Conservation (phyloP, 176 grass and related monocot species). For the Raddia guianensis region DNA sequence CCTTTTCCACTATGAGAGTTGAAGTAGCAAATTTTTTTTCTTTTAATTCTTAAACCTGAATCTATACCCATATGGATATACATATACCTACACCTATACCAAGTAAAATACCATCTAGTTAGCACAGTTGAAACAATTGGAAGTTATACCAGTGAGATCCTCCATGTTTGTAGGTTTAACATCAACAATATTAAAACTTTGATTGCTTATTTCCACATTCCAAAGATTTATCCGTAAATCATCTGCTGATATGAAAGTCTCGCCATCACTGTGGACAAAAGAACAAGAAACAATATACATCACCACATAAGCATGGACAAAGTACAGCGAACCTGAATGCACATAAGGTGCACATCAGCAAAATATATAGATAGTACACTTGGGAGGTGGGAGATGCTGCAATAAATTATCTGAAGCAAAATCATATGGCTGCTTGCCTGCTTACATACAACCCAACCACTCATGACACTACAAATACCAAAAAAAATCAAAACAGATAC, state of each 20-base stretch:
- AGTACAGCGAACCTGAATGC: constrained; percentile 22
- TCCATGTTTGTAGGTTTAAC: constrained; percentile 95
- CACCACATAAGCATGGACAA: constrained; percentile 45
- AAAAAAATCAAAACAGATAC: not conserved
- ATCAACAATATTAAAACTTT: constrained; percentile 94
- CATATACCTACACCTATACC: not conserved
- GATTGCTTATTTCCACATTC: constrained; percentile 89
- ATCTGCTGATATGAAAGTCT: constrained; percentile 94
- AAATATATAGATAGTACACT: constrained; percentile 15
- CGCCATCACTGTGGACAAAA: constrained; percentile 57
- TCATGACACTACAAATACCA: constrained; percentile 14
- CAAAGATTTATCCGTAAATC: constrained; percentile 95
- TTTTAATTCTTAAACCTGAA: no score
- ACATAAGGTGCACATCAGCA: constrained; percentile 22
- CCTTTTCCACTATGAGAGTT: no score
- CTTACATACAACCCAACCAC: constrained; percentile 14
- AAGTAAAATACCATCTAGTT: constrained; percentile 19
- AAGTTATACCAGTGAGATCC: constrained; percentile 77
- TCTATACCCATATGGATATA: no score
- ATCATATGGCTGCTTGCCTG: not conserved
- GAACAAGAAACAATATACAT: constrained; percentile 32
- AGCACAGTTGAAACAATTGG: constrained; percentile 24
- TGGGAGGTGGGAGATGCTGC: not conserved
- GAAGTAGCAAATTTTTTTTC: not conserved
- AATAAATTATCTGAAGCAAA: constrained; percentile 27